Percentiles rank a stretch among this genome's conserved stretches.
phyloP scores from a whole-genome alignment of 2,329 filamentous ascomycete genomes.

The Microdochium paspali region DNA sequence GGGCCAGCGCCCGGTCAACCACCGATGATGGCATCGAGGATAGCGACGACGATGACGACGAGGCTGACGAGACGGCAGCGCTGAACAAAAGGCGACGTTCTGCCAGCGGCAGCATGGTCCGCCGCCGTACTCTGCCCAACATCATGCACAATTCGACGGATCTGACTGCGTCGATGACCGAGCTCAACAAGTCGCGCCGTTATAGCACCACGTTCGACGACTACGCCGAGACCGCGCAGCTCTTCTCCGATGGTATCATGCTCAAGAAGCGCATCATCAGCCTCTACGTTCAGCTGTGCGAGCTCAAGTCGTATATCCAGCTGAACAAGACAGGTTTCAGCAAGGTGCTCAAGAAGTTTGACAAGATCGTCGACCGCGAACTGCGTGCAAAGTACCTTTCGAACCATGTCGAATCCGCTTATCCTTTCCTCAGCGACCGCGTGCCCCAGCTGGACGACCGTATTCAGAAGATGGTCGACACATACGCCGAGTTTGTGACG shows the following conservation, averaged over 20 bases:
- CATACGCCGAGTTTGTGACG: conserved; percentile 76
- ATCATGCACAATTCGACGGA: conserved; percentile 36
- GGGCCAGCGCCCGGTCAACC: conserved; percentile 34
- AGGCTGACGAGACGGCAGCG: conserved; percentile 33
- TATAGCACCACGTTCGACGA: conserved; percentile 66
- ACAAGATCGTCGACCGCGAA: conserved; percentile 84
- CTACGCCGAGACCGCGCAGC: conserved; percentile 64
- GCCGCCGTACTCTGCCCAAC: conserved; percentile 25
- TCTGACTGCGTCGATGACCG: conserved; percentile 48
- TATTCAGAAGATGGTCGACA: conserved; percentile 65
- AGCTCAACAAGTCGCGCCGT: conserved; percentile 49
- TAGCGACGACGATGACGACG: conserved; percentile 57
- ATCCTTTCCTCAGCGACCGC: conserved; percentile 70
- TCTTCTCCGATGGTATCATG: conserved; percentile 63
- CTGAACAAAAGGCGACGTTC: conserved; percentile 34
- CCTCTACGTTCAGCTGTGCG: conserved; percentile 85
- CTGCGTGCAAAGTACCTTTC: conserved; percentile 71
- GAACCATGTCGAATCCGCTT: conserved; percentile 63
- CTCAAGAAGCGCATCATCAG: conserved; percentile 86
- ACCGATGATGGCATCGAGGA: conserved; percentile 52
- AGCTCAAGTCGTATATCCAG: conserved; percentile 91
- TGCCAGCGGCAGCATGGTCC: conserved; percentile 24
- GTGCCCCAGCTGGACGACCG: conserved; percentile 61
- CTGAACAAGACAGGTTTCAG: conserved; percentile 94
- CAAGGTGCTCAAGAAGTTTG: conserved; percentile 96